phyloP scores from a whole-genome alignment of 371 early-diverging fungal genomes.

The Dinochytrium kinnereticum region DNA sequence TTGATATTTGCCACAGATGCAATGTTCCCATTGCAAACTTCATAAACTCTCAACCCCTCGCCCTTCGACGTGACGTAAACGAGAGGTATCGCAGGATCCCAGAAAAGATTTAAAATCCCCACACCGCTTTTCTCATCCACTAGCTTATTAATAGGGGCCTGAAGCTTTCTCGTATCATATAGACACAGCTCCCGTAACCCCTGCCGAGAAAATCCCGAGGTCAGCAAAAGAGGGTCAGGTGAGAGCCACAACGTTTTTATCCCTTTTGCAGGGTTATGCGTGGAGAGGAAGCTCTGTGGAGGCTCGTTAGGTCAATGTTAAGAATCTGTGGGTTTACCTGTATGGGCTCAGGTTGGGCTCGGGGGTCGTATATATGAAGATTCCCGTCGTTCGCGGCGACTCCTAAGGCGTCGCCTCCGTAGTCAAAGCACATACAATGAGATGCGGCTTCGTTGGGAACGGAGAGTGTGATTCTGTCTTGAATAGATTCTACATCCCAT shows the following conservation, averaged over 20 bases:
- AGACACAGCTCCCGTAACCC: slow-evolving; percentile 28
- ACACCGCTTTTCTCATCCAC: slow-evolving; percentile 23
- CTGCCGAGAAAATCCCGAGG: slow-evolving; percentile 34
- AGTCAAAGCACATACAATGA: slow-evolving; percentile 32
- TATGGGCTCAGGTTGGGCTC: slow-evolving; percentile 23
- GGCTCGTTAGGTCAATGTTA: background rate
- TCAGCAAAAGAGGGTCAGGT: slow-evolving; percentile 32
- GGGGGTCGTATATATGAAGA: slow-evolving; percentile 36
- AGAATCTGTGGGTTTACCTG: slow-evolving; percentile 16
- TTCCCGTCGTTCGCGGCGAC: slow-evolving; percentile 13
- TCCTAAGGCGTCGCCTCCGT: slow-evolving; percentile 28
- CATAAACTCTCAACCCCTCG: slow-evolving; percentile 39
- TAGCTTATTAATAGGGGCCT: slow-evolving; percentile 16
- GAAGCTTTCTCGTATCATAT: slow-evolving; percentile 25
- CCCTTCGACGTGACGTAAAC: slow-evolving; percentile 35
- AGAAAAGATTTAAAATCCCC: slow-evolving; percentile 25
- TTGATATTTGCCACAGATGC: slow-evolving; percentile 5
- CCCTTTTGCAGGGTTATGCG: slow-evolving; percentile 30
- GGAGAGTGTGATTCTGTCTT: slow-evolving; percentile 29
- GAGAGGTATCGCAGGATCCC: slow-evolving; percentile 41
- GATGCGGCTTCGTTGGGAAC: slow-evolving; percentile 9
- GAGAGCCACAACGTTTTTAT: slow-evolving; percentile 24
- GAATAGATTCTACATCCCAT: slow-evolving; percentile 36
- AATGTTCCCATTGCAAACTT: slow-evolving; percentile 26
- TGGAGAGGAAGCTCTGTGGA: slow-evolving; percentile 4